Conservation (phyloP, 2,329 filamentous ascomycete species). For the Apiospora aurea region DNA sequence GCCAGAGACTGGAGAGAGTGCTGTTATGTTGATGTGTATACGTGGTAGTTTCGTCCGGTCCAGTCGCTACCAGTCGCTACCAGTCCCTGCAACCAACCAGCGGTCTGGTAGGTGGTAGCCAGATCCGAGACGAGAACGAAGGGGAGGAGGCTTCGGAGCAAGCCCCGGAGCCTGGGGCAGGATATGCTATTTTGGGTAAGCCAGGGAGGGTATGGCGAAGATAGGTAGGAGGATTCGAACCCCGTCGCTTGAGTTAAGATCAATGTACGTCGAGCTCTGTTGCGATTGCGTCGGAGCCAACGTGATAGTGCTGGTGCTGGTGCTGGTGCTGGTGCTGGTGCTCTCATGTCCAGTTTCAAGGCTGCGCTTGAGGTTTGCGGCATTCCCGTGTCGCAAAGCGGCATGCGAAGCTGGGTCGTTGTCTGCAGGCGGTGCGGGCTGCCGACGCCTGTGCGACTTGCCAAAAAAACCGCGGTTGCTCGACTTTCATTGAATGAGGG, state of each 20-base stretch:
- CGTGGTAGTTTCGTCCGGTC: neutral
- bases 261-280: neutral
- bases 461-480: neutral
- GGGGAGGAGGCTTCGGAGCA: neutral
- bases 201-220: neutral
- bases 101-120: neutral
- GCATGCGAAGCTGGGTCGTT: neutral
- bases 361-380: conserved; percentile 9
- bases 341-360: neutral
- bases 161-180: neutral
- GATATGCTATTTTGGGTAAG: neutral
- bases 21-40: neutral
- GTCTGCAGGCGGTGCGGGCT: conserved; percentile 7
- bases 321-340: too few relatives aligned
- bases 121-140: neutral
- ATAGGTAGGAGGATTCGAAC: neutral
- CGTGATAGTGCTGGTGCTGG: too few relatives aligned
- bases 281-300: conserved; percentile 2
- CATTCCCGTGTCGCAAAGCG: conserved; percentile 18
- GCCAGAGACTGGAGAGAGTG: neutral
- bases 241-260: neutral
- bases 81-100: neutral
- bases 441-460: conserved; percentile 9
- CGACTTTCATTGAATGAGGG: neutral
- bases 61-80: too few relatives aligned